Base-by-base conservation (phyloP, 2,329 filamentous ascomycete genomes). In the Epichloe elymi region DNA sequence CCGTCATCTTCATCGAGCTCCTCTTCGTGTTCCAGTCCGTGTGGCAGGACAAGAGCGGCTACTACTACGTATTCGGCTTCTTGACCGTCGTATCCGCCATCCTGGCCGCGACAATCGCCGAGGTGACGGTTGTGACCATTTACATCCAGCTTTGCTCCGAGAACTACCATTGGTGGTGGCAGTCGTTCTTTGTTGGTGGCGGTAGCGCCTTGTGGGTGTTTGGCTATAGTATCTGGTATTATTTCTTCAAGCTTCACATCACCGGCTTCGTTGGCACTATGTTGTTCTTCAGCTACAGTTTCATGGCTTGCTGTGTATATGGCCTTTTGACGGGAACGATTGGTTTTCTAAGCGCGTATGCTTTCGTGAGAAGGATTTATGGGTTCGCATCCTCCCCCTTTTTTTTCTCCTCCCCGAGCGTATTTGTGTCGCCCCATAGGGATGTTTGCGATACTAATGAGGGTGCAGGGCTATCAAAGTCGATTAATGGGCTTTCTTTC, bases 91-190 rank as follows among this genome's bases (percentile, higher is more conserved):
- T 93, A 10, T 82, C 75, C 23, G 70, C 79, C 11, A 85, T 93
- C 52, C 69, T 93, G 8, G 74, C 88, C 33, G 67, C 93, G 41
- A 88, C 86, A 0, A 80, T 95, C 33, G 80, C 87, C 58, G 86
- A 93, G 69, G 86, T 90, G 48, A 90, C 86, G 1, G 79, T 95
- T 20, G 87, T 94, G 53, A 82, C 83, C 2, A 85, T 88, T 15
- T 94, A 95, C 66, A 78, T 86, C 46, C 85, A 88, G 68, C 78
- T 95, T 17, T 91, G 87, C 68, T 75, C 80, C 2, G 88, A 94
- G 75, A 89, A 94, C 66, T 85, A 93, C 67, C 79, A 88, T 64
- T 95, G 88, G 88, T 93, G 86, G 86, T 94, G 88, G 88, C 85
- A 87, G 65, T 88, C 85, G 48, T 93, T 95, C 70, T 68, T 87